A percentile compares a stretch with the other conserved stretches of the same genome.
phyloP scores from a whole-genome alignment of 2,329 filamentous ascomycete genomes.

The Karstenula rhodostoma region DNA sequence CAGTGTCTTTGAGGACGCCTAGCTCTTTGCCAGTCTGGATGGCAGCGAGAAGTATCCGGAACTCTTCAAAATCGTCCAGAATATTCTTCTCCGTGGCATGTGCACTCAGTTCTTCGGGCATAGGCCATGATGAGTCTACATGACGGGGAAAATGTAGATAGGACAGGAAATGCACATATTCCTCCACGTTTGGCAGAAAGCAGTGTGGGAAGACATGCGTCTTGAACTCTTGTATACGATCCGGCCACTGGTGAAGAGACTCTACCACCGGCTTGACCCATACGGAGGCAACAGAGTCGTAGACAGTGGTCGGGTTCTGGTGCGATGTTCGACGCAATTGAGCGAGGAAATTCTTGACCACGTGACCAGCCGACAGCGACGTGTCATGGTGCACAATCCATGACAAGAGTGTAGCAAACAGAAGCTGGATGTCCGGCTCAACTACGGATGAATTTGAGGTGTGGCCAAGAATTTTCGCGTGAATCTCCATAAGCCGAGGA shows the following conservation, averaged over 20 bases:
- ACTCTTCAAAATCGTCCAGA: constrained; percentile 35
- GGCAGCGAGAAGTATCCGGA: constrained; percentile 48
- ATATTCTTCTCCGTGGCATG: constrained; percentile 17
- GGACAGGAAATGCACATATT: constrained; percentile 53
- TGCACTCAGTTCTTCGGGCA: constrained; percentile 26
- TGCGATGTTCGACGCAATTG: constrained; percentile 34
- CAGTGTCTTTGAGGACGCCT: constrained; percentile 53
- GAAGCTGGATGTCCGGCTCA: constrained; percentile 21
- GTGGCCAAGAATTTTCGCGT: constrained; percentile 23
- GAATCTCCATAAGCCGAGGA: constrained; percentile 51
- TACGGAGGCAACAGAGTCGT: constrained; percentile 29
- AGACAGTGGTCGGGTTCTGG: constrained; percentile 12
- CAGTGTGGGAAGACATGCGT: constrained; percentile 58
- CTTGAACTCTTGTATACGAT: constrained; percentile 51
- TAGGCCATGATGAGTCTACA: constrained; percentile 25
- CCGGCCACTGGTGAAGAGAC: constrained; percentile 43
- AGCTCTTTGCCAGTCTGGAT: constrained; percentile 57
- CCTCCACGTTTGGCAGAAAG: constrained; percentile 51
- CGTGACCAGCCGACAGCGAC: constrained; percentile 48
- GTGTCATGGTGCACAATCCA: constrained; percentile 53
- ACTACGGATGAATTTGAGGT: constrained; percentile 7
- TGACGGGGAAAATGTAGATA: constrained; percentile 47
- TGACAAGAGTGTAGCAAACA: constrained; percentile 39
- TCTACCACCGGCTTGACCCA: constrained; percentile 51
- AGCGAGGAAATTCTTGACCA: constrained; percentile 46